Percentiles rank a stretch among this genome's conserved stretches.
Evolutionary conservation across 805 yeast genomes (phyloP).

Genomic region (Ogataea pignaliae): DNA sequence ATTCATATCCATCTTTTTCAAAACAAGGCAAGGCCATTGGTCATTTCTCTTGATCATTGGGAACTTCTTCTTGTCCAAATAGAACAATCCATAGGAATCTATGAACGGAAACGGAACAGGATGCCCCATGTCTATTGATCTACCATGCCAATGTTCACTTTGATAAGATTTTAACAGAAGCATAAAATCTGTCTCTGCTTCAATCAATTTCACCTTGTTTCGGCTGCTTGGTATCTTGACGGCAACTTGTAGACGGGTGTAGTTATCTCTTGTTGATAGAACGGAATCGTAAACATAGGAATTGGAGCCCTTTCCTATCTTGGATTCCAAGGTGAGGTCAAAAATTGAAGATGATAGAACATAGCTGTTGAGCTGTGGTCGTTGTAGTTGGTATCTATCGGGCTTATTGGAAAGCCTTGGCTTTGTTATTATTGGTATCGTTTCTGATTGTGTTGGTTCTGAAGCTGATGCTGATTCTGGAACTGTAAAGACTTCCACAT

Average conservation of each 20-base stretch:
- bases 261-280: slow-evolving; percentile 10
- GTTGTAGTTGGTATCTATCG: slow-evolving; percentile 13
- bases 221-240: slow-evolving; percentile 27
- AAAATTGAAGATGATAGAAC: slow-evolving; percentile 19
- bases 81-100: slow-evolving; percentile 26
- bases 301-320: slow-evolving; percentile 28
- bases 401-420: not conserved
- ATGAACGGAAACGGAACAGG: slow-evolving; percentile 21
- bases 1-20: slow-evolving; percentile 26
- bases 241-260: slow-evolving; percentile 15
- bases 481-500: too few relatives aligned
- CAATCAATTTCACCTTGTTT: slow-evolving; percentile 21
- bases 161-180: slow-evolving; percentile 17
- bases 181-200: slow-evolving; percentile 24
- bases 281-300: slow-evolving; percentile 25
- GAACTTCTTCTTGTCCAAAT: slow-evolving; percentile 21
- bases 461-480: too few relatives aligned
- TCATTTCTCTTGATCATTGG: slow-evolving; percentile 21
- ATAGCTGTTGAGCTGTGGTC: slow-evolving; percentile 13
- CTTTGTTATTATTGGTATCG: too few relatives aligned
- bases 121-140: too few relatives aligned
- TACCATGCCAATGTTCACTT: slow-evolving; percentile 11
- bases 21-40: slow-evolving; percentile 25
- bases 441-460: too few relatives aligned
- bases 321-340: slow-evolving; percentile 11